Conservation (phyloP, 164 flowering plant genomes). For the Stephania cephalantha region DNA sequence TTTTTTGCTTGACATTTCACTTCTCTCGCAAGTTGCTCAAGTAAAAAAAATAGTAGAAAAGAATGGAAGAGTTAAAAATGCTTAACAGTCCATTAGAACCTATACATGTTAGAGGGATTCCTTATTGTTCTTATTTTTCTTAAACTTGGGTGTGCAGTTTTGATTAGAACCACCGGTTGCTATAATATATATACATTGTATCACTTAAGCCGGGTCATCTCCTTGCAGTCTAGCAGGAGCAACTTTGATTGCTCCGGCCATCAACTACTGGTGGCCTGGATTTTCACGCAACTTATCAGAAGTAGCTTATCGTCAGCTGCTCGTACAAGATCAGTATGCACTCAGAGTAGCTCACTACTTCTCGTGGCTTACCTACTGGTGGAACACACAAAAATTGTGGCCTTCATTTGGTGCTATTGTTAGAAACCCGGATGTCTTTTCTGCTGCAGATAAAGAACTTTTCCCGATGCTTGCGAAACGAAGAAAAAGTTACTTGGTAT, state of each 20-base stretch:
- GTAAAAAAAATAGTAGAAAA: not conserved
- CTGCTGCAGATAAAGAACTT: constrained; percentile 36
- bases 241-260: constrained; percentile 52
- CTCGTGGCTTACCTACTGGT: constrained; percentile 76
- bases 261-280: constrained; percentile 76
- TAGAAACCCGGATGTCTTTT: constrained; percentile 22
- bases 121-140: no score
- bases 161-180: not conserved
- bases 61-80: not conserved
- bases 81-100: not conserved
- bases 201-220: not conserved
- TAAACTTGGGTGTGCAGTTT: no score
- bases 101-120: not conserved
- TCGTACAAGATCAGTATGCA: constrained; percentile 50
- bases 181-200: not conserved
- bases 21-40: not conserved
- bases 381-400: constrained; percentile 73
- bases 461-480: constrained; percentile 8
- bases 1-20: not conserved
- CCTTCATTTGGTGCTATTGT: constrained; percentile 32
- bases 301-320: constrained; percentile 38
- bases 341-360: constrained; percentile 50
- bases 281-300: constrained; percentile 51
- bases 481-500: constrained; percentile 20
- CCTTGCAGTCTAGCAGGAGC: constrained; percentile 67